Percentiles rank a stretch among this genome's conserved stretches.
Evolutionary conservation across 2,329 filamentous ascomycete species (phyloP).

Genomic region (Cordyceps pruinosa): DNA sequence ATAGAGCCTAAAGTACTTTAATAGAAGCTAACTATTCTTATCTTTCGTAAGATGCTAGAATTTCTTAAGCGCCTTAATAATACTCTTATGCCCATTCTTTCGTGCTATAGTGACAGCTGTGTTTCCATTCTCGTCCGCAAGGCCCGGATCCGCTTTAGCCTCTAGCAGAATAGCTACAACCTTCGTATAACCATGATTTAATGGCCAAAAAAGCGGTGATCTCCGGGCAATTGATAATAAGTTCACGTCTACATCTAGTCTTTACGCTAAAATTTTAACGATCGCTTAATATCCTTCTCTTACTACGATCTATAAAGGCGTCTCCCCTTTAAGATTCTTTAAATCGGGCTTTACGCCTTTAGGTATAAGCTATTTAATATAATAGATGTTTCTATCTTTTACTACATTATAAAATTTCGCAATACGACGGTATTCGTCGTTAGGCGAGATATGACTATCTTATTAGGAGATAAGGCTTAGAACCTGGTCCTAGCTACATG

Average conservation of each 20-base stretch:
- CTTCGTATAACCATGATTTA: too few species aligned
- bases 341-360: neutral
- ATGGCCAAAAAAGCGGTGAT: too few species aligned
- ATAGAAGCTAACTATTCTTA: neutral
- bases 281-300: neutral
- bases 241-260: too few species aligned
- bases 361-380: neutral
- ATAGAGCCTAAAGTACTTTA: neutral
- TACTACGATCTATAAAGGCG: neutral
- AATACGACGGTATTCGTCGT: neutral
- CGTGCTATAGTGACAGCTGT: too few species aligned
- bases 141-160: too few species aligned
- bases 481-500: neutral
- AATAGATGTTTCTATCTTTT: neutral
- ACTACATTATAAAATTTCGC: neutral
- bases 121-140: too few species aligned
- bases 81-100: too few species aligned
- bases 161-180: too few species aligned
- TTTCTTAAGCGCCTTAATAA: too few species aligned
- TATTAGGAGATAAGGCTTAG: neutral
- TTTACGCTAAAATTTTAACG: too few species aligned
- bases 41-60: too few species aligned
- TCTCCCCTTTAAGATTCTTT: neutral
- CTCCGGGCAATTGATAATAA: too few species aligned
- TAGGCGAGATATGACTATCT: neutral